Evolutionary conservation across 768 basidiomycete genomes (phyloP), one percentile per base, ranked within the genome.

Genomic region (Panaeolus papilionaceus): DNA sequence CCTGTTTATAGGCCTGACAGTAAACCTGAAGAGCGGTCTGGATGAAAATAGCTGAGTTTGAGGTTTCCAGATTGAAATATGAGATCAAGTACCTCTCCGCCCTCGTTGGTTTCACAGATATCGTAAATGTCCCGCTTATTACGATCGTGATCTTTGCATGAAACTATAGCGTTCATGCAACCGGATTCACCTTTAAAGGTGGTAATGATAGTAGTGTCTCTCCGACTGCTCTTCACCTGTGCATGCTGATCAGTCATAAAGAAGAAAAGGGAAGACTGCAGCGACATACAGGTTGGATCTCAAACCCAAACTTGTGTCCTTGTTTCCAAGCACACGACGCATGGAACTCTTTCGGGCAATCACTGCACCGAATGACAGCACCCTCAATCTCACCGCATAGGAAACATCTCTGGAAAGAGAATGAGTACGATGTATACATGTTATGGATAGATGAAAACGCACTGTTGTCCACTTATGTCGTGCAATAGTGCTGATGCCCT

Each of bases 11-110:
- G 11, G 87, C 84, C 68, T 87, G 87, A 64, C 91, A 91, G 76
- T 93, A 99, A 12, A 93, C 89, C 79, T 98, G 95, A 20, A 98
- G 84, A 0, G 95, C 93, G 10, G 94, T 95, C 96, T 98, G 70
- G 9, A 54, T 20, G 51, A 16, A 37, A 64, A 44, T 23, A 44
- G 71, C 26, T 63, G 40, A 20, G 49, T 28, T 64, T 65, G 68
- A 12, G 63, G 62, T 49, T 37, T n/a, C 37, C 49, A n/a, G 51
- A 7, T 58, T 40, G 51, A 63, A 12, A 67, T 33, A 28, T 18
- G 37, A 16, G 39, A 20, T 33, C n/a, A 73, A 86, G 71, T 71
- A 96, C 96, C 88, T 96, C 86, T 63, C 85, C 92, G 18, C 86
- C 88, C 67, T 94, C 91, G 71, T 96, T 92, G 26, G 88, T 87